These are phyloP conservation scores for Takashimella tepidaria DNA, from an alignment of 1,284 basidiomycete species.

Conservation along the genomic window DNA sequence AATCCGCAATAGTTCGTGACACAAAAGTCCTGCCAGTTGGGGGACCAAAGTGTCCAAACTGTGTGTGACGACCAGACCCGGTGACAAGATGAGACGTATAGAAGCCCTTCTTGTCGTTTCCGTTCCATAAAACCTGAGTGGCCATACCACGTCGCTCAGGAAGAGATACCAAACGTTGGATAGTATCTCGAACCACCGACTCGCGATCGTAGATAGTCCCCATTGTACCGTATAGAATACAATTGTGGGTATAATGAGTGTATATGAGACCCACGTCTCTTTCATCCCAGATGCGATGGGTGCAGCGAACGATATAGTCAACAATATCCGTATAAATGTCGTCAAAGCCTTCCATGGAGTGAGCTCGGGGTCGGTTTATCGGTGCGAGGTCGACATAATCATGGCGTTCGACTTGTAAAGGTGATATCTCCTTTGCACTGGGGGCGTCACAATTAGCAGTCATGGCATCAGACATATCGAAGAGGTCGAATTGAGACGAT, in stretches of 20 bases:
- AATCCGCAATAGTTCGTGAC: constrained; percentile 9
- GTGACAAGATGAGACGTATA: constrained; percentile 9
- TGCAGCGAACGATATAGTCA: constrained; percentile 10
- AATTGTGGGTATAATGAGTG: constrained; percentile 9
- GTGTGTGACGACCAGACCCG: constrained; percentile 7
- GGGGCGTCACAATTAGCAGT: background rate
- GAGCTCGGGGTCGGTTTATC: constrained; percentile 1
- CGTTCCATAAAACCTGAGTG: constrained; percentile 8
- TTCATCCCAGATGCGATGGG: constrained; percentile 9
- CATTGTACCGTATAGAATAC: constrained; percentile 8
- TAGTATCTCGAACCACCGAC: constrained; percentile 6
- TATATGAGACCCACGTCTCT: constrained; percentile 8
- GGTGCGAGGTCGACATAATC: constrained; percentile 5
- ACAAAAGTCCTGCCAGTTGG: constrained; percentile 8
- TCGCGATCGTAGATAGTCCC: constrained; percentile 9
- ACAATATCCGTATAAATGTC: constrained; percentile 9
- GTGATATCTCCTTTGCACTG: too few relatives aligned
- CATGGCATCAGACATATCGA: background rate
- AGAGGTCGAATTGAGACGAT: background rate
- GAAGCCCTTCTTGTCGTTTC: constrained; percentile 8
- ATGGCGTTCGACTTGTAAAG: constrained; percentile 1
- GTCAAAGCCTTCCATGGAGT: constrained; percentile 11
- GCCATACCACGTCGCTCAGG: constrained; percentile 8
- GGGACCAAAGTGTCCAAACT: constrained; percentile 6
- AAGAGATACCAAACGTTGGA: constrained; percentile 7